These are phyloP conservation scores for Lenwebbia sp. DNA, from an alignment of 345 rosid species.

Conservation along the genomic window DNA sequence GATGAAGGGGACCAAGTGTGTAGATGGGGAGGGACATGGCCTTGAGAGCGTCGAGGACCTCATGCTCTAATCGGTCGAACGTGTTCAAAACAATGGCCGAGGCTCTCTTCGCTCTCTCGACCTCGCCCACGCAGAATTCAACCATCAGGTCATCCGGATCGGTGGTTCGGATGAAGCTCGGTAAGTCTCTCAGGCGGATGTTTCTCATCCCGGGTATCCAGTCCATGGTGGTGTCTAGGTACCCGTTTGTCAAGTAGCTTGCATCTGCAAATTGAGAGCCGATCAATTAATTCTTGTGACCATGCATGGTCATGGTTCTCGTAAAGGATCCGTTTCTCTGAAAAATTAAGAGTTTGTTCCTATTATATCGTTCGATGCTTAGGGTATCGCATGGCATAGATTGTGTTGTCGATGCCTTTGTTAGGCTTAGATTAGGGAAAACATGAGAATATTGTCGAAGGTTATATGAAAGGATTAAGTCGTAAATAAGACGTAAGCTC, in stretches of 20 bases:
- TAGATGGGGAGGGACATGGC: slow-evolving; percentile 26
- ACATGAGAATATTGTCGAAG: no score
- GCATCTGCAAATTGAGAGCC: slow-evolving; percentile 15
- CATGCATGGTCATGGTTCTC: background rate
- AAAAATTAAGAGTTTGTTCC: background rate
- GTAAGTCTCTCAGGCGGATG: slow-evolving; percentile 31
- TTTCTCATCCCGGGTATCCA: slow-evolving; percentile 37
- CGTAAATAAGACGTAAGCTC: background rate
- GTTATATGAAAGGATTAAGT: background rate
- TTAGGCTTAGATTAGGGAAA: background rate
- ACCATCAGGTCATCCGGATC: slow-evolving; percentile 19
- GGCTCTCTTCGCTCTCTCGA: slow-evolving; percentile 19
- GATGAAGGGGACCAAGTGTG: slow-evolving; percentile 38
- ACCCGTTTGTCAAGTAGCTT: slow-evolving; percentile 33
- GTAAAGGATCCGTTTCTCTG: background rate
- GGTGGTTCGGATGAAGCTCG: slow-evolving; percentile 30
- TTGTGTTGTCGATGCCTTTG: background rate
- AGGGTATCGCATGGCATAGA: background rate
- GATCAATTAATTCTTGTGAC: background rate
- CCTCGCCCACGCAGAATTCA: background rate
- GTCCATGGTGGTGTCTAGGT: slow-evolving; percentile 27
- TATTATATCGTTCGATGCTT: background rate
- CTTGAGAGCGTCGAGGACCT: slow-evolving; percentile 13
- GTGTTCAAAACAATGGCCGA: slow-evolving; percentile 45
- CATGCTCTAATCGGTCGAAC: slow-evolving; percentile 28